A percentile compares a stretch with the other conserved stretches of the same genome.
phyloP scores from a whole-genome alignment of 2,329 filamentous ascomycete genomes.

The Diaporthe sp. region DNA sequence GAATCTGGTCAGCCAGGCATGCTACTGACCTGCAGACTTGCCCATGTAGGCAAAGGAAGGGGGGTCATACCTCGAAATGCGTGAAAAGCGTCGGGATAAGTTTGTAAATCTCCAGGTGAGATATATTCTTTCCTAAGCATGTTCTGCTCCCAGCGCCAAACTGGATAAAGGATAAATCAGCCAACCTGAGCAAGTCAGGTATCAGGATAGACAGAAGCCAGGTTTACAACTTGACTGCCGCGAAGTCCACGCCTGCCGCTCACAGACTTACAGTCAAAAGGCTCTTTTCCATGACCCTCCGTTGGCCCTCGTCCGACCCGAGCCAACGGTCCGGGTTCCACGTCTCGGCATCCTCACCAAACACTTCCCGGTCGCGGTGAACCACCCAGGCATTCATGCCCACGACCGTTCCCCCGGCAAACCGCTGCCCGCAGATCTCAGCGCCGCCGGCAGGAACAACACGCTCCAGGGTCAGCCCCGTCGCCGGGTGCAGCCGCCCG shows the following conservation, averaged over 20 bases:
- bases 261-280: not conserved
- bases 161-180: not conserved
- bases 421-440: constrained; percentile 62
- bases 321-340: constrained; percentile 70
- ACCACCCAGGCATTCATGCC: constrained; percentile 65
- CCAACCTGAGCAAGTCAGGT: not conserved
- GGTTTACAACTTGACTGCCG: not conserved
- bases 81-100: constrained; percentile 3
- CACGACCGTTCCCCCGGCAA: constrained; percentile 60
- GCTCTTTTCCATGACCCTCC: not conserved
- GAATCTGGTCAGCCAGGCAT: not conserved
- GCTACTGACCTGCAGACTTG: not conserved
- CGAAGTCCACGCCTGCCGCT: not conserved
- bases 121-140: constrained; percentile 23
- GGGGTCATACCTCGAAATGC: not conserved
- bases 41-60: too few relatives aligned
- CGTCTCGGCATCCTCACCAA: constrained; percentile 64
- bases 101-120: constrained; percentile 18
- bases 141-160: constrained; percentile 19
- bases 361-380: constrained; percentile 65
- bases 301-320: constrained; percentile 21
- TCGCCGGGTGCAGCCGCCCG: constrained; percentile 36
- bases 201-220: not conserved
- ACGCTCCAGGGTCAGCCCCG: constrained; percentile 39
- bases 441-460: constrained; percentile 39